Percentiles rank a stretch among this genome's conserved stretches.
Conservation (phyloP, 2,329 filamentous ascomycete genomes). For the Cladosporium sp. region DNA sequence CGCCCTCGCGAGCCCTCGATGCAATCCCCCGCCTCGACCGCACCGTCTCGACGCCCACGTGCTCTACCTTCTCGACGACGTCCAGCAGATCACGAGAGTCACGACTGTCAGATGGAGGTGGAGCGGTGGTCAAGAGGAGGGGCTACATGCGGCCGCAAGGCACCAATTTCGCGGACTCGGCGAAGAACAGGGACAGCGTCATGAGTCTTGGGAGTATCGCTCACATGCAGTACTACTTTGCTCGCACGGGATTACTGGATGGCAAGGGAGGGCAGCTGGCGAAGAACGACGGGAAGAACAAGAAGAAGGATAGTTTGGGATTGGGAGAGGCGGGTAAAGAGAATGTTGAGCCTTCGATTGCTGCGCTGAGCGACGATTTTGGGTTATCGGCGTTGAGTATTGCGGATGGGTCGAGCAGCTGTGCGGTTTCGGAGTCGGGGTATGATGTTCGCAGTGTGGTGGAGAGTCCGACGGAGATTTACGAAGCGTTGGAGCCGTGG, state of each 20-base stretch:
- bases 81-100: slow-evolving; percentile 43
- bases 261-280: slow-evolving; percentile 87
- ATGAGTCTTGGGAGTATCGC: slow-evolving; percentile 95
- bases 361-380: slow-evolving; percentile 26
- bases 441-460: slow-evolving; percentile 39
- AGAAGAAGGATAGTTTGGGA: slow-evolving; percentile 13
- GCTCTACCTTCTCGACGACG: slow-evolving; percentile 54
- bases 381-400: slow-evolving; percentile 28
- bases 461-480: slow-evolving; percentile 57
- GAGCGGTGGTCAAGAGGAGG: slow-evolving; percentile 56
- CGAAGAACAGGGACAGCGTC: slow-evolving; percentile 87
- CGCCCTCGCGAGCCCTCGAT: slow-evolving; percentile 64
- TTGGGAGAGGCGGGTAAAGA: slow-evolving; percentile 28
- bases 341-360: slow-evolving; percentile 30
- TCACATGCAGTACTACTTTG: slow-evolving; percentile 98
- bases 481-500: slow-evolving; percentile 36
- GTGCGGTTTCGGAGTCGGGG: slow-evolving; percentile 38
- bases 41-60: slow-evolving; percentile 62
- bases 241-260: slow-evolving; percentile 86
- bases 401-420: slow-evolving; percentile 29
- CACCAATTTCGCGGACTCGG: slow-evolving; percentile 87
- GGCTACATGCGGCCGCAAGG: slow-evolving; percentile 87
- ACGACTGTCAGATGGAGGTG: slow-evolving; percentile 54
- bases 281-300: slow-evolving; percentile 64
- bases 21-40: slow-evolving; percentile 61